Conservation (phyloP, 2,329 filamentous ascomycete genomes). For the Tolypocladium paradoxum region DNA sequence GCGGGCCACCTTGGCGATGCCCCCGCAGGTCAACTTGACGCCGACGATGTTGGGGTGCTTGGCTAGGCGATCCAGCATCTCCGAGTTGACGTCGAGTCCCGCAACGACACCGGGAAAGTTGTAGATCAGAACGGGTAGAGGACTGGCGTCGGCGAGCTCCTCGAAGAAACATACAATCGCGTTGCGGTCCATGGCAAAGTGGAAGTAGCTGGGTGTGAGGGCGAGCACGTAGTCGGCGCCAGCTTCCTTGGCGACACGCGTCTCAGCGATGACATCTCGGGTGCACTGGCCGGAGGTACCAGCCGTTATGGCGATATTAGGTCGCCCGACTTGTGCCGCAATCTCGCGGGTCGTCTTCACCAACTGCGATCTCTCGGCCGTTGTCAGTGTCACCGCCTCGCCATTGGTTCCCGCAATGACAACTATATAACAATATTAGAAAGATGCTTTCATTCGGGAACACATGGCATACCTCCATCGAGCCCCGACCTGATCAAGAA, state of each 20-base stretch:
- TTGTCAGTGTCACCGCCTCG: too few species aligned
- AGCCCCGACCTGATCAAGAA: too few species aligned
- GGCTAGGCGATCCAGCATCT: slow-evolving; percentile 37
- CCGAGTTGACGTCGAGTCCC: slow-evolving; percentile 57
- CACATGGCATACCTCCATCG: too few species aligned
- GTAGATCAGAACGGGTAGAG: slow-evolving; percentile 58
- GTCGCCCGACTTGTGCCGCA: too few species aligned
- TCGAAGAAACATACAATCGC: slow-evolving; percentile 20
- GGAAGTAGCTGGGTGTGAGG: slow-evolving; percentile 18
- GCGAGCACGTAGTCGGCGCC: slow-evolving; percentile 14
- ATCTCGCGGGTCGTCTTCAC: too few species aligned
- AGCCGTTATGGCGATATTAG: too few species aligned
- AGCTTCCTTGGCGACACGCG: not conserved
- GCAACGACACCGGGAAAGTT: slow-evolving; percentile 60
- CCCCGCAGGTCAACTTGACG: slow-evolving; percentile 64
- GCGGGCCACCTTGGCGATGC: slow-evolving; percentile 60
- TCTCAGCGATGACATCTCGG: too few species aligned
- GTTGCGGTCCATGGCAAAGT: slow-evolving; percentile 26
- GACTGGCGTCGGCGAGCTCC: slow-evolving; percentile 43
- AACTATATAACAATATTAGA: too few species aligned
- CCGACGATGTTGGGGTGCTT: slow-evolving; percentile 50
- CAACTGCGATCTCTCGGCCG: too few species aligned
- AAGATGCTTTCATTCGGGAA: too few species aligned
- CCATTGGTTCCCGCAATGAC: too few species aligned
- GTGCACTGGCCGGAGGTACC: too few species aligned